These are phyloP conservation scores for Lathyrus tuberosus DNA, from an alignment of 306 rosid genomes.

Conservation along the genomic window DNA sequence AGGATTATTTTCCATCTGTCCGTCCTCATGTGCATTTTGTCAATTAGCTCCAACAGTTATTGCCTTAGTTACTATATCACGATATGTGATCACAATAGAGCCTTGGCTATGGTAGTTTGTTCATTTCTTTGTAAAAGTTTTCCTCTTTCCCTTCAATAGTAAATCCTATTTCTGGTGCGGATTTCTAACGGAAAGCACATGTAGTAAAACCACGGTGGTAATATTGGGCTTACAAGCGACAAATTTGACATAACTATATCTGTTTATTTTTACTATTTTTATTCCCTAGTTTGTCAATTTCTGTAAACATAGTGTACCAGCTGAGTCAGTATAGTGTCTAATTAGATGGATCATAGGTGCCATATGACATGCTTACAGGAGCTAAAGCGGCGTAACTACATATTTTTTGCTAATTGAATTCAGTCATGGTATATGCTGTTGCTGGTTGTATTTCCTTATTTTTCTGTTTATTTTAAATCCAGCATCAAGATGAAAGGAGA, in stretches of 20 bases:
- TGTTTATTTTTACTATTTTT: conserved; percentile 10
- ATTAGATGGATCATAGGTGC: conserved; percentile 8
- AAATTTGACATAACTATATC: not conserved
- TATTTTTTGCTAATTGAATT: not conserved
- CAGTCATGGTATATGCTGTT: conserved; percentile 13
- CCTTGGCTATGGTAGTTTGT: too few relatives aligned
- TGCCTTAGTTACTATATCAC: too few relatives aligned
- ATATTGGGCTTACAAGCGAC: not conserved
- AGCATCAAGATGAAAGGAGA: conserved; percentile 94
- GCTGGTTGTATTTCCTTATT: conserved; percentile 29
- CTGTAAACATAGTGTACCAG: not conserved
- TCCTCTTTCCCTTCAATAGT: too few relatives aligned
- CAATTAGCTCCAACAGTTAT: too few relatives aligned
- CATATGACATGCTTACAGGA: conserved; percentile 7
- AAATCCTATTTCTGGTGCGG: too few relatives aligned
- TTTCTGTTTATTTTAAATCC: conserved; percentile 42
- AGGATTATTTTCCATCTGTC: too few relatives aligned
- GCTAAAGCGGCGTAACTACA: conserved; percentile 1
- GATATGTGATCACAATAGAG: too few relatives aligned
- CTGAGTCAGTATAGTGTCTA: conserved; percentile 7
- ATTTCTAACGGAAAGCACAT: not conserved
- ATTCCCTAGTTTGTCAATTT: conserved; percentile 20
- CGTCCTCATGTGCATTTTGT: too few relatives aligned
- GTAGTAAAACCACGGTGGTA: not conserved
- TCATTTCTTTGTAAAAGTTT: too few relatives aligned